Conservation (phyloP, 331 rosid genomes). For the Cydonia oblonga region DNA sequence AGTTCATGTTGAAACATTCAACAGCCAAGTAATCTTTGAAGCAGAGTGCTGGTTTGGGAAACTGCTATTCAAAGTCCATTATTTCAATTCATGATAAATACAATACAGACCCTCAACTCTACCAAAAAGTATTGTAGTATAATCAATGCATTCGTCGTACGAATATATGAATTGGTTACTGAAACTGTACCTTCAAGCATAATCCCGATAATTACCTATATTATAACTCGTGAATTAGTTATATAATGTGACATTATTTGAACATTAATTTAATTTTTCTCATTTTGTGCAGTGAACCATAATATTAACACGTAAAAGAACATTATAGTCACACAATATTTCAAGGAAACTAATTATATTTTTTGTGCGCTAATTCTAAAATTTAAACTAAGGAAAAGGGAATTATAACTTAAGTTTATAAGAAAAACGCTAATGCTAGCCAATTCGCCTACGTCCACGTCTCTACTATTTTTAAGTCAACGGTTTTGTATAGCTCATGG, state of each 20-base stretch:
- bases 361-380: not conserved
- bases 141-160: not conserved
- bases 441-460: not conserved
- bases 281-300: not conserved
- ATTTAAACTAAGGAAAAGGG: too few relatives aligned
- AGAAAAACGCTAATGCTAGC: not conserved
- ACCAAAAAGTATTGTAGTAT: not conserved
- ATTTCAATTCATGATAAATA: too few relatives aligned
- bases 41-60: too few relatives aligned
- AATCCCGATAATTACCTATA: too few relatives aligned
- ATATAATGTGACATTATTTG: too few relatives aligned
- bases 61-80: too few relatives aligned
- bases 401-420: not conserved
- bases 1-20: too few relatives aligned
- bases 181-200: not conserved
- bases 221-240: not conserved
- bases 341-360: too few relatives aligned
- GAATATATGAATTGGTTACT: not conserved
- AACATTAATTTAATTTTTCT: too few relatives aligned
- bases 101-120: not conserved
- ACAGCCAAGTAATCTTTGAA: too few relatives aligned
- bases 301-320: not conserved
- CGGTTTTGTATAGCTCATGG: not conserved
- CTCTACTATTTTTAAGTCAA: not conserved
- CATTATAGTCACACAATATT: too few relatives aligned